phyloP scores from a whole-genome alignment of 164 flowering plant genomes.

The Cinnamomum micranthum region DNA sequence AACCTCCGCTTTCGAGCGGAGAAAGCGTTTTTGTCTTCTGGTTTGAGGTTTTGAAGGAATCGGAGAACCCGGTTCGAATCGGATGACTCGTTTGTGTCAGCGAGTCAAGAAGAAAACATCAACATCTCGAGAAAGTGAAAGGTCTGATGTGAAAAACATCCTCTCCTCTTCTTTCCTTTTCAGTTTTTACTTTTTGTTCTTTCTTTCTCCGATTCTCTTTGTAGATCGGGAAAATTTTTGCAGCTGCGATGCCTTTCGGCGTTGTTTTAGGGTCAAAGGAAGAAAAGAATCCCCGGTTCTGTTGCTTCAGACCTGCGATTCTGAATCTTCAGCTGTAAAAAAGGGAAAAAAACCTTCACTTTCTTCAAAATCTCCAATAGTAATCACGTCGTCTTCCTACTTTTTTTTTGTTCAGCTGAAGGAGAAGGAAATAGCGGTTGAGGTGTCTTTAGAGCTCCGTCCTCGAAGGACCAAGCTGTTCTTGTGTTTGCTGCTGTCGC shows the following conservation, averaged over 20 bases:
- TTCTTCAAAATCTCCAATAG: neutral
- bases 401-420: neutral
- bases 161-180: neutral
- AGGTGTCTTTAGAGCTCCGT: neutral
- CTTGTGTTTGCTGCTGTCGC: neutral
- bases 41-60: neutral
- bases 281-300: neutral
- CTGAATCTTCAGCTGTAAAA: neutral
- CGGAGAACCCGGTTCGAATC: slow-evolving; percentile 5
- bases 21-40: neutral
- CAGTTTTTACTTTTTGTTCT: neutral
- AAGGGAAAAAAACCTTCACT: too few species aligned
- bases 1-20: slow-evolving; percentile 1
- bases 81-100: neutral
- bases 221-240: slow-evolving; percentile 5
- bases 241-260: slow-evolving; percentile 3
- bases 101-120: neutral
- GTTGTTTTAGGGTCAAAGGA: slow-evolving; percentile 5
- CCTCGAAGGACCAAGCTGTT: too few species aligned
- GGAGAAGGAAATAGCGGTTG: neutral
- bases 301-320: neutral
- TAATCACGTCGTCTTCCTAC: neutral
- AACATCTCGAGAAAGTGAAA: slow-evolving; percentile 6
- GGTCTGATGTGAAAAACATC: slow-evolving; percentile 6
- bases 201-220: neutral